These are phyloP conservation scores for Pseudopyricularia javanii DNA, from an alignment of 2,329 filamentous ascomycete genomes.

Conservation along the genomic window DNA sequence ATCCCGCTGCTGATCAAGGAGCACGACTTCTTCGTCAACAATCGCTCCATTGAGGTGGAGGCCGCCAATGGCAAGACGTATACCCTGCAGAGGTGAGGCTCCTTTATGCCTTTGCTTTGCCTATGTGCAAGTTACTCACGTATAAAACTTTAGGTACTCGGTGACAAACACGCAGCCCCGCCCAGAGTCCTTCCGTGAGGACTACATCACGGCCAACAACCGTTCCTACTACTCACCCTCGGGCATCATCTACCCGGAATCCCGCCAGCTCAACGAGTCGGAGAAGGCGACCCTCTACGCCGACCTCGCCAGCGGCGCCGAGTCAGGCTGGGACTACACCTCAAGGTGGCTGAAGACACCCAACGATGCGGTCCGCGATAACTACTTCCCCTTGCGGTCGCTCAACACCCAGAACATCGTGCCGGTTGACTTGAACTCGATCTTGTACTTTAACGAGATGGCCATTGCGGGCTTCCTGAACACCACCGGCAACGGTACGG, in stretches of 20 bases:
- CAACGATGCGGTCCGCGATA: constrained; percentile 42
- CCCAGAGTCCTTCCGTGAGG: constrained; percentile 55
- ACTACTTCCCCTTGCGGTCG: constrained; percentile 53
- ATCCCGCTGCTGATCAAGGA: constrained; percentile 51
- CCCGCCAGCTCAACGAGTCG: constrained; percentile 33
- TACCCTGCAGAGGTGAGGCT: constrained; percentile 38
- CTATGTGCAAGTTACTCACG: background rate
- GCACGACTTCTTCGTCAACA: constrained; percentile 49
- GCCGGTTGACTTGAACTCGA: constrained; percentile 56
- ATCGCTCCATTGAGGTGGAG: constrained; percentile 43
- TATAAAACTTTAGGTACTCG: constrained; percentile 28
- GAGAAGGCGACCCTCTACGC: constrained; percentile 42
- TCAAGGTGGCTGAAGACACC: constrained; percentile 46
- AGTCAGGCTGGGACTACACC: constrained; percentile 54
- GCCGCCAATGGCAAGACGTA: constrained; percentile 32
- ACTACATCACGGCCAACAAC: constrained; percentile 55
- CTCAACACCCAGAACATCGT: constrained; percentile 47
- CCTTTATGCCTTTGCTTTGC: background rate
- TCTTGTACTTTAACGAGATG: constrained; percentile 53
- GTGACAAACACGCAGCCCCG: constrained; percentile 54
- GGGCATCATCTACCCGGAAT: constrained; percentile 46
- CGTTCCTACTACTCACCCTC: constrained; percentile 45
- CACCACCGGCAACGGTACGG: constrained; percentile 34
- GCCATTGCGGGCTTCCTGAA: constrained; percentile 43
- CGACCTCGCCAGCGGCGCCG: constrained; percentile 52